A percentile compares a stretch with the other conserved stretches of the same genome.
Conservation (phyloP, 2,329 filamentous ascomycete genomes). For the Arthrobotrys sphaeroides region DNA sequence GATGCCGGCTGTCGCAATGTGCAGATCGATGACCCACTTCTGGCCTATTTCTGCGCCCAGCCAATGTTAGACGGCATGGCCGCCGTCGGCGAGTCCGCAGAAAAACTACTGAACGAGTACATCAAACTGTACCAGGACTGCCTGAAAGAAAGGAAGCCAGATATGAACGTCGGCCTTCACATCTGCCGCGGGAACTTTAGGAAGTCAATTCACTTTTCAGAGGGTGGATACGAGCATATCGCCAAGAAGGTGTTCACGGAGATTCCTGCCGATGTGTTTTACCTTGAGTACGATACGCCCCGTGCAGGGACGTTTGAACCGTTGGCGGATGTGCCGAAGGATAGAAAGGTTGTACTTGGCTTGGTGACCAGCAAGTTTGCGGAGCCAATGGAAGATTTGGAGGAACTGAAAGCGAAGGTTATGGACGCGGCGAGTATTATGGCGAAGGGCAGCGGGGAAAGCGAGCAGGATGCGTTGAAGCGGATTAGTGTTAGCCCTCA, state of each 20-base stretch:
- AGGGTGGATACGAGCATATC: constrained; percentile 74
- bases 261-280: constrained; percentile 73
- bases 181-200: constrained; percentile 77
- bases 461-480: constrained; percentile 73
- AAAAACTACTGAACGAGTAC: constrained; percentile 78
- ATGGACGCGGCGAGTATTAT: constrained; percentile 73
- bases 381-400: constrained; percentile 69
- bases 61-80: constrained; percentile 77
- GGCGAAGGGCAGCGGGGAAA: constrained; percentile 73
- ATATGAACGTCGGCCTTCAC: constrained; percentile 81
- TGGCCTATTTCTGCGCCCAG: constrained; percentile 77
- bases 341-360: constrained; percentile 73
- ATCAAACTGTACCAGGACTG: constrained; percentile 80
- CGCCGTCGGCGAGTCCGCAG: constrained; percentile 74
- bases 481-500: constrained; percentile 75
- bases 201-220: constrained; percentile 72
- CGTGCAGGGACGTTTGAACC: constrained; percentile 74
- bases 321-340: constrained; percentile 69
- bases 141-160: constrained; percentile 69
- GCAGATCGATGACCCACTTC: constrained; percentile 74
- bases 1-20: constrained; percentile 72
- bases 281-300: constrained; percentile 75
- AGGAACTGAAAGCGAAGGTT: constrained; percentile 70
- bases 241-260: constrained; percentile 73
- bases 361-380: constrained; percentile 72